Conservation (phyloP, 1,284 basidiomycete genomes). For the Peniophora sp. region DNA sequence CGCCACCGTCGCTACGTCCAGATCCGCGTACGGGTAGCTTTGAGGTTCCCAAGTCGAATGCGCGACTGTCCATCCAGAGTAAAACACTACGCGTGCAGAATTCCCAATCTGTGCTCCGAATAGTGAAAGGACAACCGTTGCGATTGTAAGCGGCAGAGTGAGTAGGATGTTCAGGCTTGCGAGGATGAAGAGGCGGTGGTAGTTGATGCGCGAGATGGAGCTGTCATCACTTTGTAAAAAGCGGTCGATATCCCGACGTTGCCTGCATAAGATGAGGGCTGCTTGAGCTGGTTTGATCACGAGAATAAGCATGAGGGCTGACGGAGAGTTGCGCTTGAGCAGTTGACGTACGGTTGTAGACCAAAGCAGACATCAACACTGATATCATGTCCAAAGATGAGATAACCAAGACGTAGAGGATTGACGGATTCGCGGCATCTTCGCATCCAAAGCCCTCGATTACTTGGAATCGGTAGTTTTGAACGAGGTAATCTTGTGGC, state of each 20-base stretch:
- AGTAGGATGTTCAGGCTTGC: background rate
- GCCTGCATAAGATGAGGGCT: background rate
- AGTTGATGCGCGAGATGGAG: background rate
- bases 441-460: background rate
- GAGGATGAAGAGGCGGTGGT: background rate
- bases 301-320: background rate
- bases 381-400: background rate
- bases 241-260: background rate
- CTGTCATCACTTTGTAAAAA: background rate
- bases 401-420: background rate
- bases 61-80: too few species aligned
- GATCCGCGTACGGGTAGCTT: too few species aligned
- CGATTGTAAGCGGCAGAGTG: background rate
- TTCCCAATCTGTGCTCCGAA: too few species aligned
- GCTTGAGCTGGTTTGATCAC: background rate
- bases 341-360: background rate
- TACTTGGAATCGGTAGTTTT: background rate
- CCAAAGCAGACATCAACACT: background rate
- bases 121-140: background rate
- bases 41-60: too few species aligned
- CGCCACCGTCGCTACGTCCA: too few species aligned
- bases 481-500: background rate
- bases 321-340: background rate
- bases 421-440: background rate
- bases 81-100: too few species aligned